Conservation (phyloP, 345 rosid species). For the Ceriops zippeliana region DNA sequence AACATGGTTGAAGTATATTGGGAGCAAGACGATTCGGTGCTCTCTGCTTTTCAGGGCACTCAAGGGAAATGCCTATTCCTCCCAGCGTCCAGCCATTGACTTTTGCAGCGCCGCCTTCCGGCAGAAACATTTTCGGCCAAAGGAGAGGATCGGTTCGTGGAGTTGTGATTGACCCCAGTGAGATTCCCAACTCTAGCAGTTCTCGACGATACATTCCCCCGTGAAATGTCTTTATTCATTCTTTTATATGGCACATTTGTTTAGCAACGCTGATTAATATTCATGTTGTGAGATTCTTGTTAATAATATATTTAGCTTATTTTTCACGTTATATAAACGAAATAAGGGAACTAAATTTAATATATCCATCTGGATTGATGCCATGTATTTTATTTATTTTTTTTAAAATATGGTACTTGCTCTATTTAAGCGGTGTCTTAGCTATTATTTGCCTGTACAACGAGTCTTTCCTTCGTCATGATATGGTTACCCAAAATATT, state of each 20-base stretch:
- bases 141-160: constrained; percentile 46
- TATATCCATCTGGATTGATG: too few relatives aligned
- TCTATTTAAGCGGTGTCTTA: too few relatives aligned
- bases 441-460: too few relatives aligned
- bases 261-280: too few relatives aligned
- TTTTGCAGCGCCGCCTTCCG: constrained; percentile 27
- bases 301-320: too few relatives aligned
- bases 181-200: constrained; percentile 17
- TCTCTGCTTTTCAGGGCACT: constrained; percentile 82
- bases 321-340: too few relatives aligned
- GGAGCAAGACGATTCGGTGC: constrained; percentile 81
- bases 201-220: constrained; percentile 3
- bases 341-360: too few relatives aligned
- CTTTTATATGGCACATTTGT: not conserved
- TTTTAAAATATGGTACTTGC: too few relatives aligned
- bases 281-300: too few relatives aligned
- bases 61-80: constrained; percentile 66
- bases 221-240: not conserved
- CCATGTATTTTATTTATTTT: too few relatives aligned
- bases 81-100: constrained; percentile 28
- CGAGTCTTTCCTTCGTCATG: too few relatives aligned
- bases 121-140: constrained; percentile 31
- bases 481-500: too few relatives aligned
- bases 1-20: constrained; percentile 89
- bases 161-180: constrained; percentile 53